Evolutionary conservation across 306 rosid species (phyloP).

Genomic region (Senna tora): DNA sequence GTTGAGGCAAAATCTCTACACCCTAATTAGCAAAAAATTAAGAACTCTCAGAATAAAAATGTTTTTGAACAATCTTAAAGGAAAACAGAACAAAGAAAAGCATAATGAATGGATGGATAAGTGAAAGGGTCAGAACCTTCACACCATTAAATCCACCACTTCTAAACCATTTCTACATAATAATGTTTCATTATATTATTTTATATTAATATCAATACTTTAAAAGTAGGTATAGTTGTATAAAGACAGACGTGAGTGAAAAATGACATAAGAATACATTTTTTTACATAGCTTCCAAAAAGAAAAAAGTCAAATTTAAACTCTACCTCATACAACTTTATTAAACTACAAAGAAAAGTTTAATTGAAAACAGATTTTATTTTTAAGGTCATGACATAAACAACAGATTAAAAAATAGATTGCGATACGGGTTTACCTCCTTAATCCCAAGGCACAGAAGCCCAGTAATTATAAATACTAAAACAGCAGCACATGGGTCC

Average conservation of each 20-base stretch:
- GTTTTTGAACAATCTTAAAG: slow-evolving; percentile 8
- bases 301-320: background rate
- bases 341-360: background rate
- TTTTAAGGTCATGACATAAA: background rate
- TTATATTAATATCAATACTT: background rate
- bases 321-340: background rate
- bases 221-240: background rate
- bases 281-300: background rate
- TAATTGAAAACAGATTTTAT: background rate
- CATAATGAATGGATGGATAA: background rate
- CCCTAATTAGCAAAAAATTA: background rate
- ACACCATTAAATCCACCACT: background rate
- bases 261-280: background rate
- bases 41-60: background rate
- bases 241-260: background rate
- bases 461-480: slow-evolving; percentile 75
- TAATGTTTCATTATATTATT: background rate
- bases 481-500: slow-evolving; percentile 90
- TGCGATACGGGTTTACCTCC: slow-evolving; percentile 59
- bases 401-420: slow-evolving; percentile 12
- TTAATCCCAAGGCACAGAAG: slow-evolving; percentile 87
- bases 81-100: background rate
- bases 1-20: background rate
- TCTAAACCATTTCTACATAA: background rate
- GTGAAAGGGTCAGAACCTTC: background rate